phyloP scores from a whole-genome alignment of 2,329 filamentous ascomycete genomes.

The Arthroderma uncinatum region DNA sequence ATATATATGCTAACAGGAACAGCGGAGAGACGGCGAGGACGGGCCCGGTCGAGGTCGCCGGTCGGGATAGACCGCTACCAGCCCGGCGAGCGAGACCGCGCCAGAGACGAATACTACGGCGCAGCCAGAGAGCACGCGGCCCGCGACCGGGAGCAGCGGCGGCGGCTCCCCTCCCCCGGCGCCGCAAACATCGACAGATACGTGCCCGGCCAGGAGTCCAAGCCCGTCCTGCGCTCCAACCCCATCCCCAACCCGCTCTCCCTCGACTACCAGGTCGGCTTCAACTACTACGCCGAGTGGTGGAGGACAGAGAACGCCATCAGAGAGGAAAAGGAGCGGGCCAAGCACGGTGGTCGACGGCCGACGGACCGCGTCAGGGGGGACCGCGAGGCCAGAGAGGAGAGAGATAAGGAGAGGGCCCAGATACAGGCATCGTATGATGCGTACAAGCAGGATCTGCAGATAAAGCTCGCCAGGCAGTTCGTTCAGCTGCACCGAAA shows the following conservation, averaged over 20 bases:
- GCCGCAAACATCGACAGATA: constrained; percentile 51
- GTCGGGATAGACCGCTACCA: constrained; percentile 54
- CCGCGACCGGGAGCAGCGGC: constrained; percentile 47
- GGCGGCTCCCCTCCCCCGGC: constrained; percentile 47
- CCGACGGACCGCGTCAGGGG: constrained; percentile 47
- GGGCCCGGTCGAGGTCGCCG: constrained; percentile 47
- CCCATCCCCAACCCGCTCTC: constrained; percentile 50
- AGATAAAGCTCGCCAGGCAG: constrained; percentile 65
- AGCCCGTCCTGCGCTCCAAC: constrained; percentile 44
- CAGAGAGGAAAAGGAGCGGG: constrained; percentile 53
- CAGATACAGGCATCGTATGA: constrained; percentile 56
- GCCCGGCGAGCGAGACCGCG: constrained; percentile 37
- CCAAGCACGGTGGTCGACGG: constrained; percentile 47
- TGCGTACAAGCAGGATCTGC: constrained; percentile 53
- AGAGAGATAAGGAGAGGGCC: constrained; percentile 50
- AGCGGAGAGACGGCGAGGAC: constrained; percentile 33
- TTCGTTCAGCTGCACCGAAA: constrained; percentile 89
- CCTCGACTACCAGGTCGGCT: constrained; percentile 56
- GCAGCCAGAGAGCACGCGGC: constrained; percentile 32
- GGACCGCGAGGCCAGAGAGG: constrained; percentile 51
- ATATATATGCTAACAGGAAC: too few relatives aligned
- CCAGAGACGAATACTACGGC: constrained; percentile 49
- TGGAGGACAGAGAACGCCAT: constrained; percentile 53
- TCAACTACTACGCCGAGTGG: constrained; percentile 59
- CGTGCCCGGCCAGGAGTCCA: constrained; percentile 50